Evolutionary conservation across 306 rosid genomes (phyloP), one percentile per base, ranked within the genome.

Genomic region (Trifolium subterraneum): DNA sequence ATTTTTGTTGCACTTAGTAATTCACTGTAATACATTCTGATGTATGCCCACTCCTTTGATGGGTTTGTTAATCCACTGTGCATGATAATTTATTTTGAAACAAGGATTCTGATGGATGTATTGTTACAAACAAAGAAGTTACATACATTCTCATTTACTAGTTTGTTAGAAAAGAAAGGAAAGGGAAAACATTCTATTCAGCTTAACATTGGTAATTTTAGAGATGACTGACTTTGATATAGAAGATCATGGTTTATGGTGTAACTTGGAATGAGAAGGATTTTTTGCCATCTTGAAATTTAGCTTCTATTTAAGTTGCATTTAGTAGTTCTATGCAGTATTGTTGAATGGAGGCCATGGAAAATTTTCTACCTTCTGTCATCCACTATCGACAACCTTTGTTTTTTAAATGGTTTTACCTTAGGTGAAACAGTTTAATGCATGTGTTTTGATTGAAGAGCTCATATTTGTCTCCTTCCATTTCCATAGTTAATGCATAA

Each of bases 381-480:
- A 2, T 50, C 10, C 4, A 9, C 22, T 1, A 16, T 6, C 1
- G 11, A 7, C 20, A 50, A 16, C 23, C 23, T 58, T 23, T 72
- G 41, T 31, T 55, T 63, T 65, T 27, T 68, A 56, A 35, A 23
- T 74, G 42, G 23, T 39, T 36, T 44, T 22, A 38, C 11, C 51
- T 41, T 20, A 19, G 20, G 47, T 16, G 7, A 20, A 44, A 67
- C 18, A 36, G 51, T 70, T 75, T 71, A 14, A 59, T 7, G 75
- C 7, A n/a, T 23, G 54, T 33, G 20, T 76, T 72, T 39, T 59
- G 18, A 64, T 78, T 70, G 48, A 64, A 38, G 51, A 36, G 31
- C 81, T 66, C 47, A 27, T 52, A 42, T 35, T 42, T 45, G 8
- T 56, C 29, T 18, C 20, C 38, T 70, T 69, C n/a, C n/a, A n/a